Base-by-base conservation (phyloP, 1,284 basidiomycete genomes). In the Melampsora medusae region DNA sequence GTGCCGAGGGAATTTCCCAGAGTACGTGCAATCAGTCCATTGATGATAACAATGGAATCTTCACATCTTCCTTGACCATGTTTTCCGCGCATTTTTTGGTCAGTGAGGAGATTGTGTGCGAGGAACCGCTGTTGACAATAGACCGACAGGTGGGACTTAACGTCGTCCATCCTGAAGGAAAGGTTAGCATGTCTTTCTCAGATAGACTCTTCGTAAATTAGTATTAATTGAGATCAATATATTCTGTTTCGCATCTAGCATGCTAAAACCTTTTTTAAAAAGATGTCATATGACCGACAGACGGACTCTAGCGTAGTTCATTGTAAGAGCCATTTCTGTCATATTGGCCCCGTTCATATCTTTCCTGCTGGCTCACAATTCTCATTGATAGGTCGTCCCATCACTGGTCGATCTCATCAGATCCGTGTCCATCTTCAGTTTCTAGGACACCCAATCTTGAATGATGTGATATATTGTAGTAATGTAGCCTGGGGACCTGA, bases 101-200 rank as follows among this genome's bases (percentile, higher is more conserved):
- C 71, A 93, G 92, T 48, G 90, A 87, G 71, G 90, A 93, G 81
- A 84, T 93, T 33, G 84, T 87, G 0, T 95, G 94, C 79, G 91
- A 94, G 79, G 86, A 96, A 81, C 93, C 94, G 0, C 85, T 99
- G 17, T 84, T 99, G 71, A 93, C 92, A 0, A 90, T 98, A 3
- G 97, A 99, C 84, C 87, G 95, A 67, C 95, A 97, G 82, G 94
- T 94, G 89, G 95, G 95, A 4, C 84, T 97, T 65, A 97, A 96
- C 79, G 91, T 97, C 67, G 92, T 98, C 31, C 92, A 96, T 82
- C 92, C 93, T 0, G 89, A 95, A 79, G 95, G 94, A 67, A 93
- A 96, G 86, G 92, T 92, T 69, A 28, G 77, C 64, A 25, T 31
- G n/a, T 22, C 4, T 28, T 9, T 28, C 28, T 56, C 16, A 7